Percentiles rank a stretch among this genome's conserved stretches.
Evolutionary conservation across 306 rosid species (phyloP).

Genomic region (Corylus americana): DNA sequence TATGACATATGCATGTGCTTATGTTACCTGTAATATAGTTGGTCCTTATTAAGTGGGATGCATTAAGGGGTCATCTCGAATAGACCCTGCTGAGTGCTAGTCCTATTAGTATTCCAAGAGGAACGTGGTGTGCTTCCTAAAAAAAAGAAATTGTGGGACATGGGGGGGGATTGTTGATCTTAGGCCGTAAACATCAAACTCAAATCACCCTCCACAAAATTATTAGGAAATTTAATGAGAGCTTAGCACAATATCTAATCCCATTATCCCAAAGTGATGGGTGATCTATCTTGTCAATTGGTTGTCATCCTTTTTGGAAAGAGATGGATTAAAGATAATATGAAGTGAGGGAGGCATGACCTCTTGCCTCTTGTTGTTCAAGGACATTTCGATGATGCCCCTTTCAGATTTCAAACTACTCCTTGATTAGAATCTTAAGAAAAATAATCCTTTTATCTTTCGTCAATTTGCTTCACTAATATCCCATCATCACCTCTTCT

Average conservation of each 20-base stretch:
- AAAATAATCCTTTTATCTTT: constrained; percentile 31
- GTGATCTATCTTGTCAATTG: constrained; percentile 49
- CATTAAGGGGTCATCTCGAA: constrained; percentile 30
- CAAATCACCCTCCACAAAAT: not conserved
- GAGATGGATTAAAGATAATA: constrained; percentile 25
- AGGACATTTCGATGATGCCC: constrained; percentile 37
- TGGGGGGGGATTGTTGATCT: constrained; percentile 24
- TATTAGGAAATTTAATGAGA: constrained; percentile 24
- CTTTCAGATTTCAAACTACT: constrained; percentile 23
- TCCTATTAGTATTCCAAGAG: constrained; percentile 11
- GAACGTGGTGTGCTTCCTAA: constrained; percentile 47
- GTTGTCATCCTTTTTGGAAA: constrained; percentile 40
- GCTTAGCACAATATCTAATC: constrained; percentile 44
- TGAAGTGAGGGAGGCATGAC: constrained; percentile 10
- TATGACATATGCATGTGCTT: constrained; percentile 32
- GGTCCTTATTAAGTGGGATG: constrained; percentile 29
- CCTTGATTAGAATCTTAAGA: constrained; percentile 26
- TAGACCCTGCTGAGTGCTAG: constrained; percentile 20
- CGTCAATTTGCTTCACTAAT: constrained; percentile 17
- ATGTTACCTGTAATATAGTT: constrained; percentile 23
- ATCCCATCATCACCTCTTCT: constrained; percentile 21
- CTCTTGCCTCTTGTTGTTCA: constrained; percentile 23
- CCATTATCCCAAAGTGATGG: constrained; percentile 41
- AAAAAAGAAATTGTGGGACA: constrained; percentile 28
- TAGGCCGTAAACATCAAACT: constrained; percentile 28